A percentile compares a stretch with the other conserved stretches of the same genome.
Conservation (phyloP, 257 asterid genomes). For the Solanum pennellii region DNA sequence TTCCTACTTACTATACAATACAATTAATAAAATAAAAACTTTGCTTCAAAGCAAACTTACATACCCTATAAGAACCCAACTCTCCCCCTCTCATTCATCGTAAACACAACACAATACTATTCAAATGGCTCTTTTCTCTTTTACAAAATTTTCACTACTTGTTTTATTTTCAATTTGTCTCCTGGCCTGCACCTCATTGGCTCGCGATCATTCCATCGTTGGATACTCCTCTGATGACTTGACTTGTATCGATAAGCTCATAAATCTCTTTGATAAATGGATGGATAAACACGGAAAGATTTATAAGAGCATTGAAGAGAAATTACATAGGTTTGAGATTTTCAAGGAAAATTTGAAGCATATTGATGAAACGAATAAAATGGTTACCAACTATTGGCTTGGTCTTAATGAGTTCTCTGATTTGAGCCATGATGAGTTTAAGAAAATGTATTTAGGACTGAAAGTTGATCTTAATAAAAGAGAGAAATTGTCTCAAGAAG, state of each 20-base stretch:
- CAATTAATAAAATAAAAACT: not conserved
- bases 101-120: conserved; percentile 11
- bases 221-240: conserved; percentile 48
- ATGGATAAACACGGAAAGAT: conserved; percentile 39
- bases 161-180: conserved; percentile 10
- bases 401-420: conserved; percentile 59
- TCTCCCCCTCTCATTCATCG: not conserved
- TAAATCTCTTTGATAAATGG: conserved; percentile 54
- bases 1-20: not conserved
- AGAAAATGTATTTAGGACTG: conserved; percentile 46
- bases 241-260: conserved; percentile 43
- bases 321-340: conserved; percentile 56
- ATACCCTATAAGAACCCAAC: conserved; percentile 5
- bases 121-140: conserved; percentile 20
- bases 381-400: conserved; percentile 43
- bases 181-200: conserved; percentile 6
- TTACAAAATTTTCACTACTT: conserved; percentile 24
- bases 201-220: conserved; percentile 44
- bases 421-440: conserved; percentile 53
- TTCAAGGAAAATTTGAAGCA: conserved; percentile 53
- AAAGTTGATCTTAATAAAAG: conserved; percentile 11
- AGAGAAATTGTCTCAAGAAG: conserved; percentile 11
- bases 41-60: conserved; percentile 20
- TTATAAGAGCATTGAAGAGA: conserved; percentile 43
- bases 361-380: conserved; percentile 56